A percentile compares a stretch with the other conserved stretches of the same genome.
Evolutionary conservation across 345 rosid species (phyloP).

Genomic region (Aquilaria sinensis): DNA sequence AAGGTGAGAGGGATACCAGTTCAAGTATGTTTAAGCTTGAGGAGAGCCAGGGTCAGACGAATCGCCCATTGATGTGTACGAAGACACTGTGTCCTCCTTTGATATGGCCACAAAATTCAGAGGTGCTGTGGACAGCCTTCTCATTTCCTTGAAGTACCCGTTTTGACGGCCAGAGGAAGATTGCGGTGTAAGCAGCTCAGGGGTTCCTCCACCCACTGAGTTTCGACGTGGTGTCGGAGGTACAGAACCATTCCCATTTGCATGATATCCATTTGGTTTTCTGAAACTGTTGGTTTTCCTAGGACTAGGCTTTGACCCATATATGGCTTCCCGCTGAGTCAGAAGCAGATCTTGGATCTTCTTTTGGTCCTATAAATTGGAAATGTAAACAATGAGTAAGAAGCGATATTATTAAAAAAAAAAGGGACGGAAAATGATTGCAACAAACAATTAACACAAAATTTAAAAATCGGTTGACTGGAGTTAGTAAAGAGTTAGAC

Average conservation of each 20-base stretch:
- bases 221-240: constrained; percentile 81
- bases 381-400: neutral
- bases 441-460: neutral
- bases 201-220: constrained; percentile 61
- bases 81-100: constrained; percentile 68
- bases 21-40: constrained; percentile 33
- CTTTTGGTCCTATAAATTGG: constrained; percentile 74
- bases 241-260: constrained; percentile 87
- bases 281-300: constrained; percentile 82
- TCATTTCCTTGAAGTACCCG: constrained; percentile 80
- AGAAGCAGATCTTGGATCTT: constrained; percentile 86
- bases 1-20: constrained; percentile 21
- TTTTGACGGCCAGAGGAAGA: constrained; percentile 90
- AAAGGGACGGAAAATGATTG: neutral
- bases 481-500: neutral
- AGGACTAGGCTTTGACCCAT: constrained; percentile 95
- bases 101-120: constrained; percentile 78
- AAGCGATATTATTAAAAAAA: neutral
- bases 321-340: constrained; percentile 78
- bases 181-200: constrained; percentile 86
- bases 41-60: constrained; percentile 88
- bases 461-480: neutral
- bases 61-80: constrained; percentile 76
- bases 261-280: constrained; percentile 63
- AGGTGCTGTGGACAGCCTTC: constrained; percentile 76